Percentiles rank a stretch among this genome's conserved stretches.
phyloP scores from a whole-genome alignment of 2,329 filamentous ascomycete genomes.

The Pestalotiopsis sp. region DNA sequence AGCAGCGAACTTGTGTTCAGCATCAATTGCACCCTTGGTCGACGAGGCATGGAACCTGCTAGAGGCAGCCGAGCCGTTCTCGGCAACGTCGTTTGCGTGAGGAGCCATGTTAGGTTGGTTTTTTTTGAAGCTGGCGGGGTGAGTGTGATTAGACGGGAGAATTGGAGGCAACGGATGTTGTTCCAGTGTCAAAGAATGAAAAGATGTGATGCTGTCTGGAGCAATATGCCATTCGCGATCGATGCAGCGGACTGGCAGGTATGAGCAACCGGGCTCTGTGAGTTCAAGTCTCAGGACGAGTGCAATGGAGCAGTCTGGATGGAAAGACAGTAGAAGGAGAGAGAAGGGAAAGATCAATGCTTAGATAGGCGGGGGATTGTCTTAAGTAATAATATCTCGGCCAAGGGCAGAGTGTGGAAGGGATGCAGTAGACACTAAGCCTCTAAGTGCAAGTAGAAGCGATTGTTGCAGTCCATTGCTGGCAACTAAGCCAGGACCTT shows the following conservation, averaged over 20 bases:
- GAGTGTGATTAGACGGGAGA: background rate
- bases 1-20: slow-evolving; percentile 83
- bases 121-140: background rate
- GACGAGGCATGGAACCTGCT: slow-evolving; percentile 74
- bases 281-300: background rate
- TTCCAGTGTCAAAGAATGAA: slow-evolving; percentile 8
- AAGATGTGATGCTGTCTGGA: slow-evolving; percentile 7
- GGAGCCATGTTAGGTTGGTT: slow-evolving; percentile 52
- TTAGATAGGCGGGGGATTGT: slow-evolving; percentile 21
- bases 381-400: slow-evolving; percentile 30
- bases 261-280: background rate
- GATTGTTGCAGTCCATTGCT: slow-evolving; percentile 33
- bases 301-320: background rate
- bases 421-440: slow-evolving; percentile 43
- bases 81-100: slow-evolving; percentile 51
- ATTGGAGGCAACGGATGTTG: background rate
- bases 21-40: slow-evolving; percentile 75
- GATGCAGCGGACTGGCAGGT: background rate
- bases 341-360: slow-evolving; percentile 3
- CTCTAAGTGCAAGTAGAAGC: slow-evolving; percentile 61
- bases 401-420: slow-evolving; percentile 6
- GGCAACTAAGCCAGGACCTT: slow-evolving; percentile 10
- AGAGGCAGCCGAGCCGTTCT: slow-evolving; percentile 34
- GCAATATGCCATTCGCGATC: slow-evolving; percentile 8
- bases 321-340: background rate